Percentiles rank a stretch among this genome's conserved stretches.
These are phyloP conservation scores for Neurospora crassa DNA, from an alignment of 2,329 filamentous ascomycete species.

Conservation along the genomic window DNA sequence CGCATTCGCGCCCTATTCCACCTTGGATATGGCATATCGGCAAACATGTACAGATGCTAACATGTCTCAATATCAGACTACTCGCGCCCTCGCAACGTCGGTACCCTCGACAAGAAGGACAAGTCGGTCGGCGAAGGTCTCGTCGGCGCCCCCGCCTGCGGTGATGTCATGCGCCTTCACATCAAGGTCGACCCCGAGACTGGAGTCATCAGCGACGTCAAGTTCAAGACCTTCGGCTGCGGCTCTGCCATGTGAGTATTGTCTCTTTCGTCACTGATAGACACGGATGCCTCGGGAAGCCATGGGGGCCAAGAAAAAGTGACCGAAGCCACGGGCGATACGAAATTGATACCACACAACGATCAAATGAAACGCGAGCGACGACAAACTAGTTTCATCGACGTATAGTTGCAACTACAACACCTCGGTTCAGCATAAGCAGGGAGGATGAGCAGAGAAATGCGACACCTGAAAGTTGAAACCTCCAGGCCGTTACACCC, in stretches of 20 bases:
- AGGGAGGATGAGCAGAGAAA: neutral
- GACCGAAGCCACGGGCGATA: neutral
- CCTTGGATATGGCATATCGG: neutral
- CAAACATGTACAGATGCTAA: constrained; percentile 9
- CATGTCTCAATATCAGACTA: constrained; percentile 28
- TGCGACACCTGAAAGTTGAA: neutral
- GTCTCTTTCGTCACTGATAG: neutral
- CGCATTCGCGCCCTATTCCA: constrained; percentile 17
- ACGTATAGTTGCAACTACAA: neutral
- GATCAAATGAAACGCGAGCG: neutral
- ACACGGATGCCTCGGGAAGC: neutral
- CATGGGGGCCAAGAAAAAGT: neutral
- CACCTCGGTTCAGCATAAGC: neutral
- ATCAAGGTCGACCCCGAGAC: constrained; percentile 83
- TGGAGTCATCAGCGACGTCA: constrained; percentile 86
- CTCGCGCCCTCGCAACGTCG: constrained; percentile 44
- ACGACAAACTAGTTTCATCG: neutral
- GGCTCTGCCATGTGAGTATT: constrained; percentile 64
- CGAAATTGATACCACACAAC: neutral
- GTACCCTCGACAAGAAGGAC: constrained; percentile 61
- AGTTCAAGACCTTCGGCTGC: constrained; percentile 97
- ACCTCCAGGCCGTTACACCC: neutral
- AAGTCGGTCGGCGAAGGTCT: constrained; percentile 81
- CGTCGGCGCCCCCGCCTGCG: constrained; percentile 73
- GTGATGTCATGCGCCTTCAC: constrained; percentile 90